A percentile compares a stretch with the other conserved stretches of the same genome.
phyloP scores from a whole-genome alignment of 2,329 filamentous ascomycete genomes.

The Pseudogymnoascus sp. region DNA sequence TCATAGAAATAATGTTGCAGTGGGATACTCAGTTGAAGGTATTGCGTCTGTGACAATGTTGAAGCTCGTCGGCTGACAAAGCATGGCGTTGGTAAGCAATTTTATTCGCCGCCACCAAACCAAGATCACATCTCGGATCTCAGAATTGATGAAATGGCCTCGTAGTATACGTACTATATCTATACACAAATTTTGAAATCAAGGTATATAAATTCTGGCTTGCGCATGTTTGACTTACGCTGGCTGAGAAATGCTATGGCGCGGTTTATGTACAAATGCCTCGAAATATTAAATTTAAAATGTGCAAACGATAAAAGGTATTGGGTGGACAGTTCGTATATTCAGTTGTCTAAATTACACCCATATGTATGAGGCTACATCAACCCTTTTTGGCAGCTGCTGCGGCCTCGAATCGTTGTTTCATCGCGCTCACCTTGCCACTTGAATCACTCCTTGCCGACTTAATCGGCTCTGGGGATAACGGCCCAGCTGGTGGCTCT shows the following conservation, averaged over 20 bases:
- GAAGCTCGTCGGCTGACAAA: not conserved
- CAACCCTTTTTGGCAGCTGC: conserved; percentile 1
- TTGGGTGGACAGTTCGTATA: not conserved
- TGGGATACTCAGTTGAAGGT: not conserved
- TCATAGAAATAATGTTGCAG: not conserved
- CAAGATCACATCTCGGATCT: not conserved
- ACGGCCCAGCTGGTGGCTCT: not conserved
- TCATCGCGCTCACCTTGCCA: conserved; percentile 1
- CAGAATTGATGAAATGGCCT: not conserved
- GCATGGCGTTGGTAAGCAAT: not conserved
- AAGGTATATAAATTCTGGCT: not conserved
- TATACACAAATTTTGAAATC: not conserved
- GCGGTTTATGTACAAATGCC: not conserved
- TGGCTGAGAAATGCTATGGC: not conserved
- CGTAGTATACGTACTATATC: not conserved
- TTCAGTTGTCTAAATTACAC: conserved; percentile 4
- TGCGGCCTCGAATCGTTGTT: not conserved
- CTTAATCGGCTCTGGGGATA: not conserved
- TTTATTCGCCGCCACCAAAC: not conserved
- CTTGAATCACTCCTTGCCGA: not conserved
- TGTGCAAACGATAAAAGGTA: not conserved
- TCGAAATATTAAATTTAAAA: not conserved
- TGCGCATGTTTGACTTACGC: not conserved
- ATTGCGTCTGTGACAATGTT: not conserved
- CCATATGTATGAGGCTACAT: not conserved